Evolutionary conservation across 2,329 filamentous ascomycete genomes (phyloP), one percentile per base, ranked within the genome.

Genomic region (Penicillium vulpinum): DNA sequence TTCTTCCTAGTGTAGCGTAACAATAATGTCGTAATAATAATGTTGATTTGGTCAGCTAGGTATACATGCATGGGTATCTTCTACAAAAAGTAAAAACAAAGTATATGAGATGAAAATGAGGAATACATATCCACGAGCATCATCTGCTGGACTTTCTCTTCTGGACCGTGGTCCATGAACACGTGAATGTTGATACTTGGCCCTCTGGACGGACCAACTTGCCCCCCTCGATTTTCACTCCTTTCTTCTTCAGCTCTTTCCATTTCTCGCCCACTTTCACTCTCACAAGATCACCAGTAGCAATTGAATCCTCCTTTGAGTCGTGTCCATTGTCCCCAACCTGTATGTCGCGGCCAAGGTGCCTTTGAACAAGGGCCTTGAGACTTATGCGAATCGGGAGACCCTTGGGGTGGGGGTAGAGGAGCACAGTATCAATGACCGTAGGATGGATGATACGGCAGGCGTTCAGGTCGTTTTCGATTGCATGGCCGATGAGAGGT

Each of bases 391-490:
- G 87, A 52, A 87, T 82, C 0, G 94, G 94, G 1, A 97, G 77
- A 1, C 63, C 91, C 16, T 79, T 80, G 15, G 81, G 85, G 68
- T 96, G 91, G 0, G 92, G 92, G 71, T 85, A 99, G 0, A 97
- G 81, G 0, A 97, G 76, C 0, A 91, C 86, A 0, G 92, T 97
- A 73, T 97, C 93, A 67, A 97, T 84, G 52, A 97, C 81, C 0
- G 84, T 89, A 0, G 89, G 90, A 67, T 97, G 94, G 43, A 96
- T 87, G 49, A 97, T 83, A 35, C 93, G 88, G 39, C 88, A 81
- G 2, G 88, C 85, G 70, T 96, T 97, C 54, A 99, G 83, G 68
- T 99, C 94, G 70, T 99, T 99, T 68, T 99, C 94, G 9, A 97
- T 85, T 0, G 91, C 92, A 72, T 99, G 94, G 0, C 94, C 94